Base-by-base conservation (phyloP, 495 filamentous ascomycete species). In the Gamarada debralockiae region DNA sequence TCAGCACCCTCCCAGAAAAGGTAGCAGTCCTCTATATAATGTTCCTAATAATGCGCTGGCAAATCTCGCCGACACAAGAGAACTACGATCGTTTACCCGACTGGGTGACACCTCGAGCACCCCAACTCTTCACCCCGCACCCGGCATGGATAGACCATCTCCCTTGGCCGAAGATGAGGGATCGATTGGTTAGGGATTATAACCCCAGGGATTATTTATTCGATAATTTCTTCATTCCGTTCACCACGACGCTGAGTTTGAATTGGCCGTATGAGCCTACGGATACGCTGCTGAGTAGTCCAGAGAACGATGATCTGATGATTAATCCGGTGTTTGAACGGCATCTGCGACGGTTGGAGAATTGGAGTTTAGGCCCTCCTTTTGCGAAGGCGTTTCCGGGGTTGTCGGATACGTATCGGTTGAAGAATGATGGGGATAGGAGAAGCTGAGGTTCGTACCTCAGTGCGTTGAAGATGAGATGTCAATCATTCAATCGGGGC, bases 41-140 rank as follows among this genome's bases (percentile, higher is more conserved):
- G 88, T 92, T 92, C 65, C 77, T 90, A 8, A 61, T 89, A 45
- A 89, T 91, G 84, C 82, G 89, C 2, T 95, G 88, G 88, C 82
- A 85, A 60, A 82, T 95, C 20, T 74, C 70, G 9, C 88, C 88
- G 0, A 89, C 88, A 3, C 73, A 70, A 40, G 84, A 87, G 56
- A 91, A 87, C 67, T 90, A 85, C 62, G 74, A 82, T 17, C 75
- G 87, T 6, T 63, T 93, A 2, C 88, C 89, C 0, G 67, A 79
- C 1, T 91, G 81, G 80, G 64, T 83, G 14, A 75, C 73, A 0
- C 87, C 89, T 9, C 67, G 77, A 1, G 70, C 77, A 0, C 72
- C 73, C 8, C 88, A 92, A 64, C 67, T 85, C 10, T 70, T 78
- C 23, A 73, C 65, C 0, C 66, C 78, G 1, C 89, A 95, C 67